phyloP scores from a whole-genome alignment of 2,329 filamentous ascomycete species.

The Dichotomopilus funicola region DNA sequence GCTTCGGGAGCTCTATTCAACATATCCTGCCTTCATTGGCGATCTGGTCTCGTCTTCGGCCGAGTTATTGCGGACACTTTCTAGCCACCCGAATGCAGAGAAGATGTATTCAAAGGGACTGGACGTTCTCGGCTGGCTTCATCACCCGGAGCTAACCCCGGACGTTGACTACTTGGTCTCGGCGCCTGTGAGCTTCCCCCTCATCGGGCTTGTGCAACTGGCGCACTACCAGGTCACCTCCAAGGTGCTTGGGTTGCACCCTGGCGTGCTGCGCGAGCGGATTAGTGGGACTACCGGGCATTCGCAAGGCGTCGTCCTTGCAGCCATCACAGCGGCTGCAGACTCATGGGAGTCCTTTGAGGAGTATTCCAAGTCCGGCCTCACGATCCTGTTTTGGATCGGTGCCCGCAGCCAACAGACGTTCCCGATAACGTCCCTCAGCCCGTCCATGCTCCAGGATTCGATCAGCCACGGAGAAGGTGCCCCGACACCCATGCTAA shows the following conservation, averaged over 20 bases:
- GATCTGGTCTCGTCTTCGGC: slow-evolving; percentile 77
- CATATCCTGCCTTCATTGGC: slow-evolving; percentile 84
- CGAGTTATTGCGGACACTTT: slow-evolving; percentile 77
- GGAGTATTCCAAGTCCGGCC: slow-evolving; percentile 67
- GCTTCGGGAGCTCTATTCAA: slow-evolving; percentile 81
- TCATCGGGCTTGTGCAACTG: slow-evolving; percentile 93
- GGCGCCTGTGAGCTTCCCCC: slow-evolving; percentile 87
- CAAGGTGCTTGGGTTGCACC: slow-evolving; percentile 81
- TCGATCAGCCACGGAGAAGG: slow-evolving; percentile 92
- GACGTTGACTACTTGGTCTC: slow-evolving; percentile 93
- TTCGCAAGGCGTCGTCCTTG: slow-evolving; percentile 92
- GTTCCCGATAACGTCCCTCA: slow-evolving; percentile 89
- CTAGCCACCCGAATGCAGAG: slow-evolving; percentile 76
- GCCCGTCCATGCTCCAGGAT: slow-evolving; percentile 84
- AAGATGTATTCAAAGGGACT: slow-evolving; percentile 98
- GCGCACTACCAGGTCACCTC: slow-evolving; percentile 94
- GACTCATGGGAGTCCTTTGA: slow-evolving; percentile 91
- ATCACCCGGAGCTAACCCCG: slow-evolving; percentile 80
- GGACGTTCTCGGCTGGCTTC: slow-evolving; percentile 89
- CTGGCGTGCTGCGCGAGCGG: slow-evolving; percentile 77
- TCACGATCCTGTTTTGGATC: slow-evolving; percentile 98
- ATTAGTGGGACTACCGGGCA: slow-evolving; percentile 89
- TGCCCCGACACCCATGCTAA: slow-evolving; percentile 94
- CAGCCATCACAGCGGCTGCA: slow-evolving; percentile 82
- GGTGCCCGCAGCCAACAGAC: slow-evolving; percentile 94